A percentile compares a stretch with the other conserved stretches of the same genome.
phyloP scores from a whole-genome alignment of 2,329 filamentous ascomycete genomes.

The Cordyceps pruinosa region DNA sequence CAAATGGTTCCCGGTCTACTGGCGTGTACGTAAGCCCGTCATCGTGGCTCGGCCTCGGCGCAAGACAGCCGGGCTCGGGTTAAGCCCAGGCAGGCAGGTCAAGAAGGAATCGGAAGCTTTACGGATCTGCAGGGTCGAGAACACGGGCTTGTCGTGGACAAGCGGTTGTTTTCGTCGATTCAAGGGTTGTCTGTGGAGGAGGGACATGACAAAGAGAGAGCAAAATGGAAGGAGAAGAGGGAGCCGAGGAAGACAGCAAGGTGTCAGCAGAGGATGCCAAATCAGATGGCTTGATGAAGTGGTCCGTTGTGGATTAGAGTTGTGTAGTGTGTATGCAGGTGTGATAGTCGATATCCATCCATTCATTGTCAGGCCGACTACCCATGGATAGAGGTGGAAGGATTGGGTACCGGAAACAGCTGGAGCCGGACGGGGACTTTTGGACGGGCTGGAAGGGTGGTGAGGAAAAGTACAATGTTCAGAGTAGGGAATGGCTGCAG shows the following conservation, averaged over 20 bases:
- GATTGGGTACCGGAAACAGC: neutral
- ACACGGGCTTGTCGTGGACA: neutral
- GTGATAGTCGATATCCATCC: too few species aligned
- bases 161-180: neutral
- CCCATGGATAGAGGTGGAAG: too few species aligned
- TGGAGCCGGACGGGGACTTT: neutral
- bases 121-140: neutral
- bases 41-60: neutral
- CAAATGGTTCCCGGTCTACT: neutral
- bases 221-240: neutral
- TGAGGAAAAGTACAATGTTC: too few species aligned
- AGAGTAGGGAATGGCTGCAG: too few species aligned
- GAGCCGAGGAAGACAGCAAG: neutral
- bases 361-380: too few species aligned
- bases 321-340: too few species aligned
- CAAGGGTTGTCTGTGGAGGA: neutral
- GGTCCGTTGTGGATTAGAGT: too few species aligned
- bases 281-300: too few species aligned
- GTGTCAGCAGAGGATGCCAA: too few species aligned
- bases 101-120: neutral
- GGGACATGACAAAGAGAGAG: neutral
- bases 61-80: neutral
- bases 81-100: neutral
- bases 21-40: neutral
- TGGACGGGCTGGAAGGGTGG: too few species aligned